Conservation (phyloP, 768 basidiomycete genomes). For the Mycena floridula region DNA sequence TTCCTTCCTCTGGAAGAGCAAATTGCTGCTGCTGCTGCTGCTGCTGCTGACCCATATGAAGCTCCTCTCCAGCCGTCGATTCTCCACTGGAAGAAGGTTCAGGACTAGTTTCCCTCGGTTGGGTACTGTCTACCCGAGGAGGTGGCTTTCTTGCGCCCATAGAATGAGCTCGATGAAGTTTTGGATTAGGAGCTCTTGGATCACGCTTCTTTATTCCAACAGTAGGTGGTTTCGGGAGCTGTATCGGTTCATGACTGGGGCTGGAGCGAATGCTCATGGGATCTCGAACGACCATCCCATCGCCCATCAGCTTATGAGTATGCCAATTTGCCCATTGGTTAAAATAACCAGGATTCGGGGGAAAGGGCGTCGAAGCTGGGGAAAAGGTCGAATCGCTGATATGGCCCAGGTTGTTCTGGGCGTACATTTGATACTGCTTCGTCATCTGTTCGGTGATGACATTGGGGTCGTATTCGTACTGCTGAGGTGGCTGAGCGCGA, state of each 20-base stretch:
- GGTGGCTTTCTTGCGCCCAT: constrained; percentile 48
- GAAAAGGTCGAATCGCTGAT: constrained; percentile 73
- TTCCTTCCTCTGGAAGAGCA: constrained; percentile 33
- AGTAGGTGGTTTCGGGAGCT: constrained; percentile 44
- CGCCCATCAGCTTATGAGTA: constrained; percentile 41
- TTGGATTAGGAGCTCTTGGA: background rate
- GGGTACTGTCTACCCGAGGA: constrained; percentile 76
- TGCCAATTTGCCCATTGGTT: constrained; percentile 74
- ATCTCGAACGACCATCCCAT: constrained; percentile 27
- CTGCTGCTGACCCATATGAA: constrained; percentile 14
- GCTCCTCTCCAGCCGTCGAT: constrained; percentile 69
- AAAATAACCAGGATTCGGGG: constrained; percentile 38
- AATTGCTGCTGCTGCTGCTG: constrained; percentile 18
- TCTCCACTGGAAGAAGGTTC: constrained; percentile 73
- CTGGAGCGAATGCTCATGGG: constrained; percentile 63
- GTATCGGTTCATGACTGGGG: constrained; percentile 63
- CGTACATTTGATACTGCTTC: constrained; percentile 73
- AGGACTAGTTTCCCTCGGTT: constrained; percentile 76
- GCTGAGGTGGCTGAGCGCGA: constrained; percentile 22
- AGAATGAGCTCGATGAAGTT: background rate
- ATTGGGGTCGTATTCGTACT: constrained; percentile 31
- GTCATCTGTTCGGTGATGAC: constrained; percentile 66
- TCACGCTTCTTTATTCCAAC: constrained; percentile 14
- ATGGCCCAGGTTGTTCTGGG: constrained; percentile 54
- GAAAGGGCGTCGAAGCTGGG: constrained; percentile 71